Percentiles rank a stretch among this genome's conserved stretches.
Conservation (phyloP, 495 filamentous ascomycete genomes). For the Penicillium verhagenii region DNA sequence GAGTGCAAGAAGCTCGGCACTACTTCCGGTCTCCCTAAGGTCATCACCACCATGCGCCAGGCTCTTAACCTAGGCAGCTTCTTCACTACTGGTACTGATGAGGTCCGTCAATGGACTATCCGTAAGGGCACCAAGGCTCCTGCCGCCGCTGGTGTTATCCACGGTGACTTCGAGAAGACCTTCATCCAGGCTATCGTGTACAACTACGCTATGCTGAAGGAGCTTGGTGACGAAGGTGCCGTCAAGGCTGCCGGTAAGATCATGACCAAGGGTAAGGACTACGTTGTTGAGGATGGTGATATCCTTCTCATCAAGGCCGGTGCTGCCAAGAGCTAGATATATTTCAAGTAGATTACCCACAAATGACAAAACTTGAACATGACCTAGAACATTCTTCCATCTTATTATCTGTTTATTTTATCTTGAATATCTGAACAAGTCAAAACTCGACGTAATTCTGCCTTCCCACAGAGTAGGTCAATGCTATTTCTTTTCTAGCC, state of each 20-base stretch:
- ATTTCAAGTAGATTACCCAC: neutral
- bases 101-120: constrained; percentile 99
- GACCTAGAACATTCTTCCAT: too few species aligned
- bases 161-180: constrained; percentile 99
- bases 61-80: constrained; percentile 87
- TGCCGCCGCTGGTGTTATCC: constrained; percentile 95
- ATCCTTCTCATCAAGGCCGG: constrained; percentile 91
- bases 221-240: constrained; percentile 81
- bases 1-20: constrained; percentile 88
- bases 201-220: constrained; percentile 76
- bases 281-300: constrained; percentile 60
- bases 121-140: constrained; percentile 95
- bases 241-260: constrained; percentile 94
- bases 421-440: too few species aligned
- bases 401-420: neutral
- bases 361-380: constrained; percentile 14
- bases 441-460: too few species aligned
- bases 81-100: constrained; percentile 96
- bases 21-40: constrained; percentile 88
- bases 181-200: constrained; percentile 96
- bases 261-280: constrained; percentile 99
- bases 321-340: constrained; percentile 73
- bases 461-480: too few species aligned
- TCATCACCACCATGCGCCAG: constrained; percentile 91
- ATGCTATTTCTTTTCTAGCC: neutral